A percentile compares a stretch with the other conserved stretches of the same genome.
These are phyloP conservation scores for Pseudoscleropodium purum DNA, from an alignment of 225 moss, liverwort and hornwort species.

Conservation along the genomic window DNA sequence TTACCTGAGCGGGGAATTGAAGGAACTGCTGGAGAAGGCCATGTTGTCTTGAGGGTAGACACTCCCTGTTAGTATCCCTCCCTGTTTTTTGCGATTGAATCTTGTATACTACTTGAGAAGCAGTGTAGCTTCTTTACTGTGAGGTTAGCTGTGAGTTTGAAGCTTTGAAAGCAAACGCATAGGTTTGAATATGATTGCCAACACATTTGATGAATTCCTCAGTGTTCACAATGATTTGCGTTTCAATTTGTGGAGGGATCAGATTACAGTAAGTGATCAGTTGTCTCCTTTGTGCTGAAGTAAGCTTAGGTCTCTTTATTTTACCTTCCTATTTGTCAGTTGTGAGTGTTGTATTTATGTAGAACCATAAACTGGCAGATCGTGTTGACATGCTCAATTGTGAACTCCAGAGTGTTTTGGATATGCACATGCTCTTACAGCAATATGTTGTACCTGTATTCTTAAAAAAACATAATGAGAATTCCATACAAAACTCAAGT, in stretches of 20 bases:
- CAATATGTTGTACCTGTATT: not conserved
- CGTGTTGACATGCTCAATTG: not conserved
- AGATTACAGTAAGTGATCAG: not conserved
- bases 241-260: not conserved
- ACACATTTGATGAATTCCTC: not conserved
- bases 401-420: not conserved
- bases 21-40: constrained; percentile 78
- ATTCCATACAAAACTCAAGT: not conserved
- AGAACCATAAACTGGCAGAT: not conserved
- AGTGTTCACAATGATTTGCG: not conserved
- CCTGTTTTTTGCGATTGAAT: not conserved
- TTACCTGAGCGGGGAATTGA: constrained; percentile 61
- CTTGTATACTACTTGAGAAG: constrained; percentile 25
- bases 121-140: constrained; percentile 1
- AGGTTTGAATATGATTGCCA: constrained; percentile 9
- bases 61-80: not conserved
- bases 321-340: not conserved
- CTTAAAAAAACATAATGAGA: not conserved
- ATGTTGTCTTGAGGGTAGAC: constrained; percentile 51
- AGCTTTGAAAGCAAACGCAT: not conserved
- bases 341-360: not conserved
- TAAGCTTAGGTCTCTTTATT: not conserved
- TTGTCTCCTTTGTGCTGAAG: not conserved
- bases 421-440: not conserved
- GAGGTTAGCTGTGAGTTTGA: not conserved